Evolutionary conservation across 768 basidiomycete species (phyloP), one percentile per base, ranked within the genome.

Genomic region (Boletales sp.): DNA sequence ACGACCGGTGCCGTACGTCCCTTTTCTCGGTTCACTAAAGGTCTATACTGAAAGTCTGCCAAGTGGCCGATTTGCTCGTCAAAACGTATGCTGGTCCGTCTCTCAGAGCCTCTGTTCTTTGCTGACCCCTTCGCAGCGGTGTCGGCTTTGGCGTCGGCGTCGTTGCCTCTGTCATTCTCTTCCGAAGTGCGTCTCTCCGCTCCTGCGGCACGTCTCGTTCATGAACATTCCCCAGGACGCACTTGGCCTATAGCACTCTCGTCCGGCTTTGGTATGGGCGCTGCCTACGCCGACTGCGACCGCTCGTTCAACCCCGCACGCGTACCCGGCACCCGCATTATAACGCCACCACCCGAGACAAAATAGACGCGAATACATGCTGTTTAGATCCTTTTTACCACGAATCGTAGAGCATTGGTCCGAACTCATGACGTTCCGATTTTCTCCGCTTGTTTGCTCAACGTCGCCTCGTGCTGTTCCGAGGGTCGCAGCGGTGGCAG

Each of bases 241-340:
- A 87, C 87, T 64, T 95, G 91, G 90, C 92, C 92, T 40, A 84
- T 95, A 57, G 83, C 88, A 30, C 79, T 94, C 49, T 76, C 86
- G 14, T 88, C 89, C 7, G 92, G 92, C 33, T 93, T 94, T 65
- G 92, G 92, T 32, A 78, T 84, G 36, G 92, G 92, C 38, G 82
- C 83, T 46, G 90, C 92, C 28, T 94, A 91, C 65, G 84, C 89
- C 30, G 92, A 94, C 77, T 94, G 92, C 71, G 90, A 95, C 72
- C 82, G 91, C 44, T 86, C 87, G 14, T 95, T 94, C 82, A 93
- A 93, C 72, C 87, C 90, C 17, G 86, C 92, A 42, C 80, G 91
- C 60, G 80, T 93, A 67, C 84, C 91, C 17, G 92, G 92, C 52
- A 87, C 86, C 40, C 81, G 87, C 55, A 78, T 93, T 63, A 69